A percentile compares a stretch with the other conserved stretches of the same genome.
Evolutionary conservation across 768 basidiomycete species (phyloP).

Genomic region (Naganishia friedmannii): DNA sequence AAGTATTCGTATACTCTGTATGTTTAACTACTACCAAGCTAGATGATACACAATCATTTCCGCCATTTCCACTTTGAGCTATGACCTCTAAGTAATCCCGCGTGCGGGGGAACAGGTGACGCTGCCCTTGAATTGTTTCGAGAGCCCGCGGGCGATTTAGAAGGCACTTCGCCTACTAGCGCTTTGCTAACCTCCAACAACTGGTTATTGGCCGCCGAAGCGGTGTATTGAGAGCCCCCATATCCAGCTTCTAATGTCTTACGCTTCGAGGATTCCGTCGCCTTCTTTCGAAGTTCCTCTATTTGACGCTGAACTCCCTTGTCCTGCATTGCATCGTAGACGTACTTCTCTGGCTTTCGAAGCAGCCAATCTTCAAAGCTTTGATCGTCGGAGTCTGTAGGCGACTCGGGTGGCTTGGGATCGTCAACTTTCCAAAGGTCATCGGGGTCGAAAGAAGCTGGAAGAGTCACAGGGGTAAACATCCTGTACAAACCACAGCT

Average conservation of each 20-base stretch:
- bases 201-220: neutral
- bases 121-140: constrained; percentile 1
- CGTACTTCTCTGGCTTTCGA: constrained; percentile 62
- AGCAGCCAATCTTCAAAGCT: constrained; percentile 39
- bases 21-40: constrained; percentile 3
- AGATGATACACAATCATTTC: constrained; percentile 1
- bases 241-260: constrained; percentile 18
- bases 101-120: constrained; percentile 11
- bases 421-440: constrained; percentile 59
- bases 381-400: constrained; percentile 42
- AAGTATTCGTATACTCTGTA: constrained; percentile 2
- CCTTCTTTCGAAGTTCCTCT: neutral
- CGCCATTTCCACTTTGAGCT: constrained; percentile 24
- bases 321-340: constrained; percentile 68
- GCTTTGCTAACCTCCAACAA: constrained; percentile 10
- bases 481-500: constrained; percentile 22
- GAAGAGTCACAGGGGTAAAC: neutral
- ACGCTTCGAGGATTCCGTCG: constrained; percentile 6
- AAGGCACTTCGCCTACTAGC: constrained; percentile 5
- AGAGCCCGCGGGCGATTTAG: constrained; percentile 8
- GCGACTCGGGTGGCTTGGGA: constrained; percentile 22
- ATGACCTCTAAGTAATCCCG: neutral
- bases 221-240: constrained; percentile 20
- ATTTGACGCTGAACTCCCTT: constrained; percentile 13
- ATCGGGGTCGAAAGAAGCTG: constrained; percentile 61